phyloP scores from a whole-genome alignment of 2,329 filamentous ascomycete genomes.

The Fusarium veterinarium region DNA sequence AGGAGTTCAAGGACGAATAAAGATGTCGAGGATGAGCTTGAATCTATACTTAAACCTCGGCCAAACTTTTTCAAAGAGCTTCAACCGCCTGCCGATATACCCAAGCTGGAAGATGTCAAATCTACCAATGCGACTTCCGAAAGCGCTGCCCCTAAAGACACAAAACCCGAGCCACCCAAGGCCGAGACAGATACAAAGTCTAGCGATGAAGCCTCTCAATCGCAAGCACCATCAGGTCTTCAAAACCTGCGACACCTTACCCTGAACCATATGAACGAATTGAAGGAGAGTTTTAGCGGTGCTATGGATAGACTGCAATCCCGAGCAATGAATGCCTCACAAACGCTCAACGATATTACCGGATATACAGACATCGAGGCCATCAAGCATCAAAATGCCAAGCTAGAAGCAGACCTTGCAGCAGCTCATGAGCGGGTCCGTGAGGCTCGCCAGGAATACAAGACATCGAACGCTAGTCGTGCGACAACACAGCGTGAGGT shows the following conservation, averaged over 20 bases:
- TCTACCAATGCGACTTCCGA: not conserved
- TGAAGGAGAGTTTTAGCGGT: slow-evolving; percentile 50
- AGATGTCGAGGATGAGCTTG: slow-evolving; percentile 32
- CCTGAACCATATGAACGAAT: slow-evolving; percentile 49
- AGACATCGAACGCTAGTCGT: slow-evolving; percentile 83
- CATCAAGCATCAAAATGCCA: slow-evolving; percentile 81
- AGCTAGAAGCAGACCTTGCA: slow-evolving; percentile 69
- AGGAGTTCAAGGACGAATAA: slow-evolving; percentile 26
- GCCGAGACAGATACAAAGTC: slow-evolving; percentile 12
- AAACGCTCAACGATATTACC: slow-evolving; percentile 92
- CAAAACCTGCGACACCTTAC: slow-evolving; percentile 49
- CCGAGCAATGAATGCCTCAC: slow-evolving; percentile 85
- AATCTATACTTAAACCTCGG: slow-evolving; percentile 37
- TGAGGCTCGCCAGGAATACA: slow-evolving; percentile 79
- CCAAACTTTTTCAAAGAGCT: slow-evolving; percentile 21
- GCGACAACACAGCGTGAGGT: slow-evolving; percentile 95
- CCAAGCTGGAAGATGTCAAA: slow-evolving; percentile 13
- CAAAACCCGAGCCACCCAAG: slow-evolving; percentile 8
- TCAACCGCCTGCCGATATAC: slow-evolving; percentile 17
- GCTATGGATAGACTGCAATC: slow-evolving; percentile 92
- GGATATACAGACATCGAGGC: slow-evolving; percentile 93
- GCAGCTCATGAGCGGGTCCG: slow-evolving; percentile 74
- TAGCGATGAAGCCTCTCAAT: slow-evolving; percentile 3
- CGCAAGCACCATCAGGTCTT: slow-evolving; percentile 32
- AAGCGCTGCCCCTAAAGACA: not conserved